These are phyloP conservation scores for Monilinia fructigena DNA, from an alignment of 2,329 filamentous ascomycete genomes.

Conservation along the genomic window DNA sequence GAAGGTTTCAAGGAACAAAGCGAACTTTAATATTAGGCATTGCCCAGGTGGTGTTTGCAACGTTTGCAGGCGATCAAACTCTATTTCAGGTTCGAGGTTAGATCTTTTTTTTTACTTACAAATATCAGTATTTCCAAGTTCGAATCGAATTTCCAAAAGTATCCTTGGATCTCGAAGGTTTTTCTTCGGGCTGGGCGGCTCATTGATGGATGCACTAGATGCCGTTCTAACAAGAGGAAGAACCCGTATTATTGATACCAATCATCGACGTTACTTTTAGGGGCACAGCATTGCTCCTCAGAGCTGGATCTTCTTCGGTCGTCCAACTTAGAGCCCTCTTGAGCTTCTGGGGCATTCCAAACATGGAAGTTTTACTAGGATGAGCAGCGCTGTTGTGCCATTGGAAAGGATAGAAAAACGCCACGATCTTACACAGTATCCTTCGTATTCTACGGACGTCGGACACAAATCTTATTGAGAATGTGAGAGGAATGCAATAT, in stretches of 20 bases:
- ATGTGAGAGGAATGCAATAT: conserved; percentile 2
- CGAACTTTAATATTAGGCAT: not conserved
- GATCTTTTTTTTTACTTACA: not conserved
- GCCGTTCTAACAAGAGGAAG: not conserved
- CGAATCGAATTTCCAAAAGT: not conserved
- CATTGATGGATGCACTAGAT: not conserved
- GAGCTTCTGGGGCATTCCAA: too few species aligned
- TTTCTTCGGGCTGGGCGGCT: not conserved
- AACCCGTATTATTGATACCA: not conserved
- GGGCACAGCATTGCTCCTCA: not conserved
- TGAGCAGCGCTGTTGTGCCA: too few species aligned
- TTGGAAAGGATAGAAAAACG: not conserved
- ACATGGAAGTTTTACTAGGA: too few species aligned
- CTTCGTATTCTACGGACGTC: not conserved
- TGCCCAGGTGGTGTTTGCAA: not conserved
- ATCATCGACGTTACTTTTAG: not conserved
- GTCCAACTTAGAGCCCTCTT: not conserved
- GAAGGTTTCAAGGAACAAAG: not conserved
- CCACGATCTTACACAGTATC: conserved; percentile 4
- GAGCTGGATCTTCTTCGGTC: not conserved
- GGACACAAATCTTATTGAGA: not conserved
- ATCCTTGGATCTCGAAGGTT: not conserved
- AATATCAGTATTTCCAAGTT: too few species aligned
- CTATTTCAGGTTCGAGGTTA: not conserved
- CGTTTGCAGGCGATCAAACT: not conserved